A percentile compares a stretch with the other conserved stretches of the same genome.
Conservation (phyloP, 768 basidiomycete genomes). For the Boletus rex-veris region DNA sequence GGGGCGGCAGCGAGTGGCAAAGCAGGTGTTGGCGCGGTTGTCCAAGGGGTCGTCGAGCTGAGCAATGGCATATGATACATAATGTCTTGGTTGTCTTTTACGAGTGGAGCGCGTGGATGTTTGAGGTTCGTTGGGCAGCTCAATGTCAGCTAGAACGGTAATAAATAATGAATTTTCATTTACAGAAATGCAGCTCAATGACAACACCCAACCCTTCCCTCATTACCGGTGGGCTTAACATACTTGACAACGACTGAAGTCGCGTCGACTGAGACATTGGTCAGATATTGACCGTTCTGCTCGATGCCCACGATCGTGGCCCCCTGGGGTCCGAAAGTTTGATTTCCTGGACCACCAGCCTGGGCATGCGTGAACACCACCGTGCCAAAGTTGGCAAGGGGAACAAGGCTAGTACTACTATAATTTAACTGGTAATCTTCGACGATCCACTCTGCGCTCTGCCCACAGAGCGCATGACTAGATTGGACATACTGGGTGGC, state of each 20-base stretch:
- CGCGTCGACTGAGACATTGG: not conserved
- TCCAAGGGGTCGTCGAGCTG: slow-evolving; percentile 15
- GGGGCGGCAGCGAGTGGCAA: slow-evolving; percentile 43
- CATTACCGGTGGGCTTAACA: too few relatives aligned
- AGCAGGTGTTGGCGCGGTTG: slow-evolving; percentile 41
- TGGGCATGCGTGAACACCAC: slow-evolving; percentile 4
- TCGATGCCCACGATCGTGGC: not conserved
- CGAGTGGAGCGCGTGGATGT: too few relatives aligned
- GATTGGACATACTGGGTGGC: not conserved
- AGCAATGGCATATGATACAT: not conserved
- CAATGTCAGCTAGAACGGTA: too few relatives aligned
- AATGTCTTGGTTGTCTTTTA: too few relatives aligned
- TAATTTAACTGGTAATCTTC: not conserved
- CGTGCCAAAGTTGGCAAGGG: slow-evolving; percentile 3
- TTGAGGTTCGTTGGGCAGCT: too few relatives aligned
- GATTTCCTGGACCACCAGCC: not conserved
- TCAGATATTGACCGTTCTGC: slow-evolving; percentile 1
- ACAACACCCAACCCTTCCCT: too few relatives aligned
- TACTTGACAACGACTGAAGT: too few relatives aligned
- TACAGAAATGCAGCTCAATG: too few relatives aligned
- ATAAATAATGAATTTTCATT: too few relatives aligned
- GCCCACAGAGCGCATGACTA: not conserved
- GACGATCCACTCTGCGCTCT: slow-evolving; percentile 9
- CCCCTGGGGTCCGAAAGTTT: not conserved
- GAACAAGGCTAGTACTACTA: not conserved